phyloP scores from a whole-genome alignment of 2,329 filamentous ascomycete species.

The Elsinoe arachidis region DNA sequence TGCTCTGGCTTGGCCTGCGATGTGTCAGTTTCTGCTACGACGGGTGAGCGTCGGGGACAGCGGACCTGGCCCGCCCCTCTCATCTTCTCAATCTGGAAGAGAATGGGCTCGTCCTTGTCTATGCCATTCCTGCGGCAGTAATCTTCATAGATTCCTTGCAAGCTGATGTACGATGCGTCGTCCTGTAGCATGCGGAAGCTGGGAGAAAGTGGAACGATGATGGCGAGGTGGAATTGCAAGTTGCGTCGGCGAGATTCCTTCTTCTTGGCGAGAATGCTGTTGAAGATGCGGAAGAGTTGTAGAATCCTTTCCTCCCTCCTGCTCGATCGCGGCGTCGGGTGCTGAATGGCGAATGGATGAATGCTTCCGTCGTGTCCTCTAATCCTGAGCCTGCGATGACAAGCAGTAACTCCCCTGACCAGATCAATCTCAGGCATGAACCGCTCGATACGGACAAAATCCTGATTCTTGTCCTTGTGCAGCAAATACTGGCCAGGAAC shows the following conservation, averaged over 20 bases:
- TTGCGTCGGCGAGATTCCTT: conserved; percentile 93
- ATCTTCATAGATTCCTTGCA: conserved; percentile 94
- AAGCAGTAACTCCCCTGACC: conserved; percentile 81
- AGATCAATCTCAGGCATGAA: conserved; percentile 94
- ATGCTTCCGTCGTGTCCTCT: conserved; percentile 94
- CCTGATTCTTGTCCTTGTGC: conserved; percentile 98
- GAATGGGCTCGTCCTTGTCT: conserved; percentile 87
- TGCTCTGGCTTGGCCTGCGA: conserved; percentile 57
- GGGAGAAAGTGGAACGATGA: conserved; percentile 92
- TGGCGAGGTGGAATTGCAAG: conserved; percentile 86
- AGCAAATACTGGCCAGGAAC: conserved; percentile 94
- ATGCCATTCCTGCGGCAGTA: conserved; percentile 80
- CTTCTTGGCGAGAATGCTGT: conserved; percentile 79
- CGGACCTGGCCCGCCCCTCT: conserved; percentile 47
- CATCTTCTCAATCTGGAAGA: conserved; percentile 94
- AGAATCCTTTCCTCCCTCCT: conserved; percentile 89
- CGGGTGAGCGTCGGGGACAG: conserved; percentile 12
- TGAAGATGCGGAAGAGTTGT: conserved; percentile 95
- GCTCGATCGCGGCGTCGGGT: conserved; percentile 86
- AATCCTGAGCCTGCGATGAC: conserved; percentile 88
- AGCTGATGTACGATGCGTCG: conserved; percentile 83
- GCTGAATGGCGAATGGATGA: conserved; percentile 94
- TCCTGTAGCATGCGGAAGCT: conserved; percentile 95
- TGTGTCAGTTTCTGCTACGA: conserved; percentile 12
- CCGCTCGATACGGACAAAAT: conserved; percentile 94